These are phyloP conservation scores for Scutellaria baicalensis DNA, from an alignment of 257 asterid species.

Conservation along the genomic window DNA sequence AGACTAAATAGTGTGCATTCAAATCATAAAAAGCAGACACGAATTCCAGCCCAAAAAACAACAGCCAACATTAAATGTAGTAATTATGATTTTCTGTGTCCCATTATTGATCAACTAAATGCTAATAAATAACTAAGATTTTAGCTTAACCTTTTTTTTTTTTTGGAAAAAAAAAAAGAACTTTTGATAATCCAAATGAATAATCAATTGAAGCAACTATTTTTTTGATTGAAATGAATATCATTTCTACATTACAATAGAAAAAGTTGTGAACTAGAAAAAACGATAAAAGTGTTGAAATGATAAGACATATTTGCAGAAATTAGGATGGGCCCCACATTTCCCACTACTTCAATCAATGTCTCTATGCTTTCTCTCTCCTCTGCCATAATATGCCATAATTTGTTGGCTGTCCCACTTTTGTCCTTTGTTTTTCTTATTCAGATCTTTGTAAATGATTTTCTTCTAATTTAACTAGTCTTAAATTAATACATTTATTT, in stretches of 20 bases:
- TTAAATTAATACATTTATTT: too few relatives aligned
- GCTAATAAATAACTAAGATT: background rate
- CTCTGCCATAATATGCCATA: background rate
- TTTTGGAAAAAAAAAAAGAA: too few relatives aligned
- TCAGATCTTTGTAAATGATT: background rate
- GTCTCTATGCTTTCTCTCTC: background rate
- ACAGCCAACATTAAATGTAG: background rate
- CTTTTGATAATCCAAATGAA: too few relatives aligned
- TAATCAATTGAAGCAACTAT: too few relatives aligned
- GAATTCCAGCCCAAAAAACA: background rate
- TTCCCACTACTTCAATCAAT: background rate
- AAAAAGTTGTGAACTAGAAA: background rate
- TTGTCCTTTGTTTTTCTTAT: background rate
- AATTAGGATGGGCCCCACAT: background rate
- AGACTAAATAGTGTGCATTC: background rate
- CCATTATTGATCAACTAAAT: background rate
- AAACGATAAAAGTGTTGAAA: background rate
- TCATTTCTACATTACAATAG: too few relatives aligned
- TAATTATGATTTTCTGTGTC: background rate
- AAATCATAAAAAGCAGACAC: background rate
- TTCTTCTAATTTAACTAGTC: too few relatives aligned
- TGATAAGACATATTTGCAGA: background rate
- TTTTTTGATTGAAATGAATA: too few relatives aligned
- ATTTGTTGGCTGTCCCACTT: constrained; percentile 10
- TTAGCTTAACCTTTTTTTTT: too few relatives aligned